A percentile compares a stretch with the other conserved stretches of the same genome.
Conservation (phyloP, 768 basidiomycete genomes). For the Xerocomus brunneocitrinus region DNA sequence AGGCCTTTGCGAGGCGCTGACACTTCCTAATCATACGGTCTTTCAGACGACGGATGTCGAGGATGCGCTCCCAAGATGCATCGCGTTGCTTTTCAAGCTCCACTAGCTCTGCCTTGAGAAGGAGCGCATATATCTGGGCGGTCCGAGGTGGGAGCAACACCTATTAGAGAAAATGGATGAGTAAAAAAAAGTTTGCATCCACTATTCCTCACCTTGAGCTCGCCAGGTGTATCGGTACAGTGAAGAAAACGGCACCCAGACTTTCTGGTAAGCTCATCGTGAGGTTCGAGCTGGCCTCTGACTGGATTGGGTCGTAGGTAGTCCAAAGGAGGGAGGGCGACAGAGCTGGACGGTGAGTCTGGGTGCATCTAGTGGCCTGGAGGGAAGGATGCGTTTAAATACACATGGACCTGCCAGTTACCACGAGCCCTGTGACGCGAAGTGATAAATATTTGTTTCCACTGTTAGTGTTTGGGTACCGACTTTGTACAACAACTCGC, state of each 20-base stretch:
- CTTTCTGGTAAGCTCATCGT: constrained; percentile 43
- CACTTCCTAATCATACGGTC: constrained; percentile 82
- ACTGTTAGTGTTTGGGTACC: constrained; percentile 13
- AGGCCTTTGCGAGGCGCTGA: constrained; percentile 52
- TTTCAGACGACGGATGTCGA: constrained; percentile 73
- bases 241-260: constrained; percentile 71
- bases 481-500: constrained; percentile 24
- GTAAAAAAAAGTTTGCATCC: background rate
- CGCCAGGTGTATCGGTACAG: constrained; percentile 71
- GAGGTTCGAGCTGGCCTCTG: constrained; percentile 71
- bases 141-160: constrained; percentile 67
- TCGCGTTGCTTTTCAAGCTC: constrained; percentile 56
- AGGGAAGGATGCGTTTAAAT: background rate
- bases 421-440: constrained; percentile 11
- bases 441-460: constrained; percentile 5
- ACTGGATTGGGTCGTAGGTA: constrained; percentile 62
- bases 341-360: constrained; percentile 22
- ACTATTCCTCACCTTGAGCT: constrained; percentile 54
- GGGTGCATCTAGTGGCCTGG: constrained; percentile 18
- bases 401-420: background rate
- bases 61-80: constrained; percentile 63
- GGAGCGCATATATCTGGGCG: constrained; percentile 58
- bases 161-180: constrained; percentile 32
- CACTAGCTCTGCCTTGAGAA: constrained; percentile 55
- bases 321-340: constrained; percentile 37